Conservation (phyloP, 257 asterid species). For the Ligustrum vulgare region DNA sequence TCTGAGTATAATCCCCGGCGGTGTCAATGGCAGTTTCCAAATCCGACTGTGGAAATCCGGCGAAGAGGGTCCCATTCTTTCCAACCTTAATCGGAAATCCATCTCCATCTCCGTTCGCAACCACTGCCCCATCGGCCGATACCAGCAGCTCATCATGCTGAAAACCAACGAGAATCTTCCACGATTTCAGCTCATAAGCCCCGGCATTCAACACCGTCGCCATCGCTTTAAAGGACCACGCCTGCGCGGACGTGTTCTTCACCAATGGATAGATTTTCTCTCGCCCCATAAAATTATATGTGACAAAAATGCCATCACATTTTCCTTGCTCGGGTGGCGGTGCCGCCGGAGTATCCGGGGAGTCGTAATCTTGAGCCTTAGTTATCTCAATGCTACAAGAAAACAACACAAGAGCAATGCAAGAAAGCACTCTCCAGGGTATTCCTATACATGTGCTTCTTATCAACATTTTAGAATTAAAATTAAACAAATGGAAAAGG, state of each 20-base stretch:
- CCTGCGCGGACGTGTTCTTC: constrained; percentile 77
- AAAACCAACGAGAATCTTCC: constrained; percentile 68
- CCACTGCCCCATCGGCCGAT: constrained; percentile 70
- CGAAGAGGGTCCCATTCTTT: constrained; percentile 65
- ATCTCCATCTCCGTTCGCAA: constrained; percentile 41
- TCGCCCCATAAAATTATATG: constrained; percentile 63
- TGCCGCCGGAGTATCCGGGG: constrained; percentile 25
- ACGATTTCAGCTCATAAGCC: constrained; percentile 54
- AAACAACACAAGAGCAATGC: constrained; percentile 33
- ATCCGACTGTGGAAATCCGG: constrained; percentile 74
- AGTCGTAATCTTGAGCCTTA: constrained; percentile 53
- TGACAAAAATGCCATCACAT: constrained; percentile 66
- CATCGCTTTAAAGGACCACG: constrained; percentile 70
- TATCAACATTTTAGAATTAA: constrained; percentile 17
- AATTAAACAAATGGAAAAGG: too few species aligned
- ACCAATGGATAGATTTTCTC: constrained; percentile 72
- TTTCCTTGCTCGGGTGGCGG: constrained; percentile 49
- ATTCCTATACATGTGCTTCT: constrained; percentile 35
- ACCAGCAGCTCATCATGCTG: constrained; percentile 74
- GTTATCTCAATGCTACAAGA: constrained; percentile 9
- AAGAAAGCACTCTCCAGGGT: constrained; percentile 36
- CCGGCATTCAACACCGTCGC: constrained; percentile 62
- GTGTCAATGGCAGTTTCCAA: constrained; percentile 89
- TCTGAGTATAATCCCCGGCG: constrained; percentile 66
- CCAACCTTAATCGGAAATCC: constrained; percentile 56